Evolutionary conservation across 495 filamentous ascomycete species (phyloP).

Genomic region (Trichoderma reesei): DNA sequence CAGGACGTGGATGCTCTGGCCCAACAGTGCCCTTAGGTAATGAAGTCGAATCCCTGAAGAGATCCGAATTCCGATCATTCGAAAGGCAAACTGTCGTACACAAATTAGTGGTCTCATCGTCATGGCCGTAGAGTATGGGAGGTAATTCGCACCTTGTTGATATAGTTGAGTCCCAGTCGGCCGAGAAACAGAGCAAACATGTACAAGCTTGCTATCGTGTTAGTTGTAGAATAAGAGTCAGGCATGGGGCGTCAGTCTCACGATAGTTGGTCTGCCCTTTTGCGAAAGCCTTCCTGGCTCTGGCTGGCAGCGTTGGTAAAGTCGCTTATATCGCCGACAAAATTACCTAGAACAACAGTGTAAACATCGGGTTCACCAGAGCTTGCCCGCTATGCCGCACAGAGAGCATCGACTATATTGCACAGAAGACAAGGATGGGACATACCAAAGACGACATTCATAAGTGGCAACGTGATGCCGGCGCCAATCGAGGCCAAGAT

Average conservation of each 20-base stretch:
- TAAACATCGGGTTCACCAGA: slow-evolving; percentile 10
- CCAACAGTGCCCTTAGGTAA: slow-evolving; percentile 43
- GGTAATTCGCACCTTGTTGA: slow-evolving; percentile 38
- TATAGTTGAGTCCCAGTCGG: slow-evolving; percentile 46
- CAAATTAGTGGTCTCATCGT: slow-evolving; percentile 2
- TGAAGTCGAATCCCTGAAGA: slow-evolving; percentile 44
- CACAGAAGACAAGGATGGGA: slow-evolving; percentile 30
- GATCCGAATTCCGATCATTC: slow-evolving; percentile 43
- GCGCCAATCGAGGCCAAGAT: slow-evolving; percentile 8
- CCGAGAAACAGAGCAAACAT: slow-evolving; percentile 55
- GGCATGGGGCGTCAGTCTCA: neutral
- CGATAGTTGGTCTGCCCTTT: neutral
- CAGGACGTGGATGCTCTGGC: slow-evolving; percentile 42
- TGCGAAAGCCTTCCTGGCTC: neutral
- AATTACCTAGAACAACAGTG: slow-evolving; percentile 24
- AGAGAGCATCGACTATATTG: neutral
- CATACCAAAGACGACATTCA: slow-evolving; percentile 41
- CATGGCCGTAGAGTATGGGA: neutral
- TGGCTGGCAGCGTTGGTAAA: neutral
- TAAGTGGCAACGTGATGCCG: slow-evolving; percentile 32
- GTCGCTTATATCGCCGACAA: slow-evolving; percentile 28
- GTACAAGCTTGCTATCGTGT: slow-evolving; percentile 31
- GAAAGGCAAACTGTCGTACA: slow-evolving; percentile 38
- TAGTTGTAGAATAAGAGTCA: neutral
- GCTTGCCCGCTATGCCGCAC: neutral